phyloP scores from a whole-genome alignment of 495 filamentous ascomycete species.

The Penicillium cataractarum region DNA sequence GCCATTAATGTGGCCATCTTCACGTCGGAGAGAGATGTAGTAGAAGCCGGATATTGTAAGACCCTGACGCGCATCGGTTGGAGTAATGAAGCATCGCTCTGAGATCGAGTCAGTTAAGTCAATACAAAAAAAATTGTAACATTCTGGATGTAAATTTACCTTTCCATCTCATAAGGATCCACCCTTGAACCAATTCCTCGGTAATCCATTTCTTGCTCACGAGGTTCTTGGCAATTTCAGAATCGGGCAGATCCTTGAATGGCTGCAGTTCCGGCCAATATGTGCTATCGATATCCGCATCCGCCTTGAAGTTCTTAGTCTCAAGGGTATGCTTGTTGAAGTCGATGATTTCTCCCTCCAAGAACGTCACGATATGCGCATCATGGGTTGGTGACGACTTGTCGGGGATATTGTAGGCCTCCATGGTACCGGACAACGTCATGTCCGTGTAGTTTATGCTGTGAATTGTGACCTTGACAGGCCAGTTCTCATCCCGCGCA shows the following conservation, averaged over 20 bases:
- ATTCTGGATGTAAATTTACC: conserved; percentile 43
- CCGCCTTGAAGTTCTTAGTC: conserved; percentile 68
- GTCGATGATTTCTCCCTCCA: conserved; percentile 80
- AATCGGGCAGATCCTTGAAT: conserved; percentile 60
- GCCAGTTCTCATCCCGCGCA: conserved; percentile 64
- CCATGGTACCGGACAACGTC: conserved; percentile 76
- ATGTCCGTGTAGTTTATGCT: conserved; percentile 64
- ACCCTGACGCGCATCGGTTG: conserved; percentile 57
- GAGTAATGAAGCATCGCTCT: conserved; percentile 75
- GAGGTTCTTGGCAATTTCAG: conserved; percentile 60
- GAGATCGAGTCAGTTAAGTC: conserved; percentile 14
- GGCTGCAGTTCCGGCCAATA: conserved; percentile 76
- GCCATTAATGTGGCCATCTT: conserved; percentile 66
- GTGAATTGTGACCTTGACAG: conserved; percentile 73
- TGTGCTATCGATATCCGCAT: conserved; percentile 61
- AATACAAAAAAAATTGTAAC: neutral
- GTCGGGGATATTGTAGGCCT: conserved; percentile 74
- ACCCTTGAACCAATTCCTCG: conserved; percentile 56
- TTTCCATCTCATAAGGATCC: conserved; percentile 82
- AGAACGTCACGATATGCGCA: conserved; percentile 69
- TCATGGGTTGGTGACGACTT: conserved; percentile 56
- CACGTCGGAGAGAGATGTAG: conserved; percentile 66
- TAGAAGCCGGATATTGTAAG: conserved; percentile 80
- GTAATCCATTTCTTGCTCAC: conserved; percentile 61
- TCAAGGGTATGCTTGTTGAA: conserved; percentile 69